Conservation (phyloP, 306 rosid species). For the Alnus rubra region DNA sequence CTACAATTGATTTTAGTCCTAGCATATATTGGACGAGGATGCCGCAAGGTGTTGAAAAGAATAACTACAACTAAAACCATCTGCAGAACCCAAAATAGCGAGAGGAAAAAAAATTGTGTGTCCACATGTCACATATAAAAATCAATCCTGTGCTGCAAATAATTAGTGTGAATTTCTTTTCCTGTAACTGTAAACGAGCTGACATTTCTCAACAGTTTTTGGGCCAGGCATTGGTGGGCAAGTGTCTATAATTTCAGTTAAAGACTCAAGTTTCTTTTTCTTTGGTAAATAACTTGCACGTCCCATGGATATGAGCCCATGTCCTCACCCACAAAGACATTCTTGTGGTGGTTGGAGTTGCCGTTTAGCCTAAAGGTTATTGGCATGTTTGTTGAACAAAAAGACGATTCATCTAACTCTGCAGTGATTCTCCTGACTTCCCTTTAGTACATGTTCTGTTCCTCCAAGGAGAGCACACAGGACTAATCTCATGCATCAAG, state of each 20-base stretch:
- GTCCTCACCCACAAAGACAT: background rate
- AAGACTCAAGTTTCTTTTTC: background rate
- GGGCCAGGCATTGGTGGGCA: background rate
- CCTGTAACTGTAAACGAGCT: background rate
- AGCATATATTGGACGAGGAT: too few relatives aligned
- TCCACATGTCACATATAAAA: background rate
- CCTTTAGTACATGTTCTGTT: background rate
- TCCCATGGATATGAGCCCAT: background rate
- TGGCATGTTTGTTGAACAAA: background rate
- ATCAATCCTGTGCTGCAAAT: background rate
- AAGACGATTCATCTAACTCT: background rate
- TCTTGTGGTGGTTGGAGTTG: background rate
- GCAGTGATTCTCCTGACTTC: background rate
- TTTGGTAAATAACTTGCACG: background rate
- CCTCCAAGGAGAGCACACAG: constrained; percentile 9
- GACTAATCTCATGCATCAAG: constrained; percentile 13
- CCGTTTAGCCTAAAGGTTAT: background rate
- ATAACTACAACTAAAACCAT: background rate
- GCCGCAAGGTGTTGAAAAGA: background rate
- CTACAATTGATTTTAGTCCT: background rate
- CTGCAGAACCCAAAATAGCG: background rate
- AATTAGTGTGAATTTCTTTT: background rate
- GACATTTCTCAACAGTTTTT: background rate
- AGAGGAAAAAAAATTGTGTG: background rate
- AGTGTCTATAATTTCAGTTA: background rate